Conservation (phyloP, 2,329 filamentous ascomycete genomes). For the Colletotrichum sp. region DNA sequence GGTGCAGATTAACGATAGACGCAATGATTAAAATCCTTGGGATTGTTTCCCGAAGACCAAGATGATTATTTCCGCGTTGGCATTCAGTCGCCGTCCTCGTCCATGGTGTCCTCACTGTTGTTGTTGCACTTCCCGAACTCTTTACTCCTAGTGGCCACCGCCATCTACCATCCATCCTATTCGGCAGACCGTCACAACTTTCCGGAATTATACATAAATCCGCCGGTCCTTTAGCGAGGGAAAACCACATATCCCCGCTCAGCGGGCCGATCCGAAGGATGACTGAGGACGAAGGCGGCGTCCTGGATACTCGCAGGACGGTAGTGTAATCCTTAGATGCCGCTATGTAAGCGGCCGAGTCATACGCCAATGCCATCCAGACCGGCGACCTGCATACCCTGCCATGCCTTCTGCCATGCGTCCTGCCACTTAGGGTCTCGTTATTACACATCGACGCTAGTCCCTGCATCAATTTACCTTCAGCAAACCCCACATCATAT, state of each 20-base stretch:
- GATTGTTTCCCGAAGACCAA: not conserved
- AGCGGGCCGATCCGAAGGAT: not conserved
- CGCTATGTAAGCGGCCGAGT: not conserved
- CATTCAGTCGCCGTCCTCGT: not conserved
- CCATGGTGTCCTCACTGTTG: not conserved
- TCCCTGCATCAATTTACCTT: not conserved
- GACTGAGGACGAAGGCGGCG: not conserved
- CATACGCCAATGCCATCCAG: not conserved
- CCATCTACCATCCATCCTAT: not conserved
- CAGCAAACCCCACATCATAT: slow-evolving; percentile 3
- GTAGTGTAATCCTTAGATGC: not conserved
- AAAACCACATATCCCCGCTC: not conserved
- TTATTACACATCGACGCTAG: not conserved
- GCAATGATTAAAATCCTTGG: not conserved
- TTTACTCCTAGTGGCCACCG: not conserved
- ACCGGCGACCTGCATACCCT: not conserved
- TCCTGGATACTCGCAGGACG: not conserved
- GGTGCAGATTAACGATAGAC: not conserved
- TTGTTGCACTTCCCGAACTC: not conserved
- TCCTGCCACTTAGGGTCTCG: not conserved
- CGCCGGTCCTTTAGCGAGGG: not conserved
- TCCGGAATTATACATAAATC: not conserved
- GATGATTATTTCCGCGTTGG: not conserved
- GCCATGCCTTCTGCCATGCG: not conserved
- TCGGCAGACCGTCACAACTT: not conserved